Percentiles rank a stretch among this genome's conserved stretches.
Conservation (phyloP, 139 green algal species). For the Ulvella scutata region DNA sequence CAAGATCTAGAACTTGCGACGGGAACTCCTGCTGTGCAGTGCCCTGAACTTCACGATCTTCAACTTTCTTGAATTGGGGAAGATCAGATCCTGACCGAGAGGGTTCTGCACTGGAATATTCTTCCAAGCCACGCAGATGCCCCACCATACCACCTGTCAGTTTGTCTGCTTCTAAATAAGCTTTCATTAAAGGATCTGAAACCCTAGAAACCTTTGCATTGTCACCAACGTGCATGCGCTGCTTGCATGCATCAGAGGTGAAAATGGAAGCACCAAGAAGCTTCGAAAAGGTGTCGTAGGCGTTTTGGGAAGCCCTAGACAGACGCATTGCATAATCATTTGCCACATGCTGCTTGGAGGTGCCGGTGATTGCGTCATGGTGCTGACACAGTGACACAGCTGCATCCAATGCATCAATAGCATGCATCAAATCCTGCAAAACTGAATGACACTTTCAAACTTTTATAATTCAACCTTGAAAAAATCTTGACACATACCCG, state of each 20-base stretch:
- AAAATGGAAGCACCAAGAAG: conserved; percentile 5
- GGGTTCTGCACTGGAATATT: too few species aligned
- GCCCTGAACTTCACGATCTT: too few species aligned
- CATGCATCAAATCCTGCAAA: not conserved
- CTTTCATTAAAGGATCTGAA: too few species aligned
- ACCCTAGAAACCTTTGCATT: not conserved
- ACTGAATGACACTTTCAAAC: not conserved
- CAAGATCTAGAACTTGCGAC: not conserved
- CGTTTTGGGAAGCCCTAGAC: not conserved
- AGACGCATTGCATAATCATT: conserved; percentile 65
- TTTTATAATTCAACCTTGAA: too few species aligned
- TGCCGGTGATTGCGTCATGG: conserved; percentile 75
- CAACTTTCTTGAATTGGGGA: too few species aligned
- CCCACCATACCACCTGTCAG: too few species aligned
- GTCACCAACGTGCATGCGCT: not conserved
- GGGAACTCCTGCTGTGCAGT: too few species aligned
- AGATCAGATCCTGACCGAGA: too few species aligned
- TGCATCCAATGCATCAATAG: conserved; percentile 8
- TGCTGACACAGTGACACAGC: conserved; percentile 41
- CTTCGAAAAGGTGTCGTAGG: not conserved
- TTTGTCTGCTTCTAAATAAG: too few species aligned
- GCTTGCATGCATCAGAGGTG: not conserved
- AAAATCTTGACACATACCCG: too few species aligned
- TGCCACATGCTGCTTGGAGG: conserved; percentile 67
- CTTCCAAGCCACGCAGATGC: too few species aligned